Evolutionary conservation across 257 asterid species (phyloP).

Genomic region (Leonotis leonurus): DNA sequence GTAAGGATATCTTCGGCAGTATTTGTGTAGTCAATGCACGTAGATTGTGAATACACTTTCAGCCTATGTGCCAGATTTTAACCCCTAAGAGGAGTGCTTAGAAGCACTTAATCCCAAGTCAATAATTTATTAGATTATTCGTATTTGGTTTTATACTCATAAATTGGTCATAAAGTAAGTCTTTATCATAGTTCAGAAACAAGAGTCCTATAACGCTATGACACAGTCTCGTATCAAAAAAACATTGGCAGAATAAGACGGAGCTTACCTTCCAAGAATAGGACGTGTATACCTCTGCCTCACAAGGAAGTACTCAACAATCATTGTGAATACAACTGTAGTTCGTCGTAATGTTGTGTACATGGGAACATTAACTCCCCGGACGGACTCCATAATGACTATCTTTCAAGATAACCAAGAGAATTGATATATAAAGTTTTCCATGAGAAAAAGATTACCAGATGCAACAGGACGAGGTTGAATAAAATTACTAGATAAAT

Average conservation of each 20-base stretch:
- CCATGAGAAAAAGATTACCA: background rate
- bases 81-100: background rate
- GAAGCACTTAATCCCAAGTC: background rate
- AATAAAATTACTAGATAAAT: slow-evolving; percentile 11
- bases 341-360: slow-evolving; percentile 96
- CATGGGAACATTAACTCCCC: slow-evolving; percentile 99
- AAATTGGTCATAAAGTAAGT: background rate
- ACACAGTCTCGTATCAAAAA: slow-evolving; percentile 1
- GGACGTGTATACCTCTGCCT: slow-evolving; percentile 63
- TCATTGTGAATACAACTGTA: slow-evolving; percentile 95
- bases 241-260: background rate
- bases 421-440: slow-evolving; percentile 15
- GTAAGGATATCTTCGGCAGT: no score
- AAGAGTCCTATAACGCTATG: no score
- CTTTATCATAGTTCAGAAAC: background rate
- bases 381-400: slow-evolving; percentile 96
- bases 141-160: background rate
- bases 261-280: slow-evolving; percentile 76
- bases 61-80: no score
- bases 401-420: slow-evolving; percentile 61
- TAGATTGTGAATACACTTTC: no score
- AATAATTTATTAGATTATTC: background rate
- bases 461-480: background rate
- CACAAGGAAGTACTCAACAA: slow-evolving; percentile 72
- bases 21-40: no score